phyloP scores from a whole-genome alignment of 2,329 filamentous ascomycete species.

The Pseudocercospora vitis region DNA sequence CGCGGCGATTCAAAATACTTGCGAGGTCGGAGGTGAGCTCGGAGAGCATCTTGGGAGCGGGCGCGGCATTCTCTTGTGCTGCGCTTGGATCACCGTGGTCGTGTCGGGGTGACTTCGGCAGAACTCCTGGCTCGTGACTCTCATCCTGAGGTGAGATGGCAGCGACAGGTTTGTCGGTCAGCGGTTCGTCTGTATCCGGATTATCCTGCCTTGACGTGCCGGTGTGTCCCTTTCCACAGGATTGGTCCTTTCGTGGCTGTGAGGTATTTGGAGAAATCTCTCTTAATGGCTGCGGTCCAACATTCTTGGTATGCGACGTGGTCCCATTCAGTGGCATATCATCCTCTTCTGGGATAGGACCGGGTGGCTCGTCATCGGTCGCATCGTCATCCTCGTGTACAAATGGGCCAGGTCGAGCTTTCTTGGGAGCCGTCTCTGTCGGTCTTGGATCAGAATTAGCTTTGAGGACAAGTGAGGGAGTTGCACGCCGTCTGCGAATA shows the following conservation, averaged over 20 bases:
- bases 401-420: slow-evolving; percentile 28
- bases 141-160: slow-evolving; percentile 8
- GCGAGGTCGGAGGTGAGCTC: slow-evolving; percentile 29
- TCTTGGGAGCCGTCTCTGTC: background rate
- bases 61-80: slow-evolving; percentile 10
- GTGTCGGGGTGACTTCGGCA: slow-evolving; percentile 8
- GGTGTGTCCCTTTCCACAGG: background rate
- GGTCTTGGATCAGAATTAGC: slow-evolving; percentile 8
- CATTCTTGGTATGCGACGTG: background rate
- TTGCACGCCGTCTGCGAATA: slow-evolving; percentile 32
- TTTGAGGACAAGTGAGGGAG: slow-evolving; percentile 34
- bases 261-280: slow-evolving; percentile 34
- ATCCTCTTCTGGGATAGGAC: slow-evolving; percentile 2
- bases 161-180: background rate
- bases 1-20: slow-evolving; percentile 25
- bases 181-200: slow-evolving; percentile 15
- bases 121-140: slow-evolving; percentile 7
- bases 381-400: slow-evolving; percentile 35
- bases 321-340: background rate
- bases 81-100: slow-evolving; percentile 5
- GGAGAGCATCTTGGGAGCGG: slow-evolving; percentile 16
- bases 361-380: slow-evolving; percentile 21
- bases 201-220: slow-evolving; percentile 5
- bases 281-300: slow-evolving; percentile 26
- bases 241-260: slow-evolving; percentile 9